Conservation (phyloP, 129 eudicot species). For the Pseudognaphalium luteoalbum region DNA sequence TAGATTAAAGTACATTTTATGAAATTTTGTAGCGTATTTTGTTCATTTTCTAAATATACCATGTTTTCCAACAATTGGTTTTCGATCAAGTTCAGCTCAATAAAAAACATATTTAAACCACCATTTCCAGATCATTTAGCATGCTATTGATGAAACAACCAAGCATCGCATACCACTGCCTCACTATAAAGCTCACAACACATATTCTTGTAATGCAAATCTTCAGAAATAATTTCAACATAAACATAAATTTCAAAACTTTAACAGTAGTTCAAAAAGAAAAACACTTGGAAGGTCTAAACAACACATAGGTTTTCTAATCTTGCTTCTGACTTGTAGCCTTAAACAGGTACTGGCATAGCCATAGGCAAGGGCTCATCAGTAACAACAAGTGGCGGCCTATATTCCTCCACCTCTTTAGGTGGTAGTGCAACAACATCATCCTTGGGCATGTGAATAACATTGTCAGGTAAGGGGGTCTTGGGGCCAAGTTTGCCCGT, state of each 20-base stretch:
- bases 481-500: slow-evolving; percentile 62
- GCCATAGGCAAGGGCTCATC: slow-evolving; percentile 39
- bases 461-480: slow-evolving; percentile 62
- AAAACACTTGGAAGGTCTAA: slow-evolving; percentile 12
- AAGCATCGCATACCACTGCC: not conserved
- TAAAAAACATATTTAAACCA: not conserved
- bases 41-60: not conserved
- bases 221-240: not conserved
- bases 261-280: slow-evolving; percentile 13
- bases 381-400: slow-evolving; percentile 33
- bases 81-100: not conserved
- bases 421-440: slow-evolving; percentile 33
- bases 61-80: not conserved
- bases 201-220: not conserved
- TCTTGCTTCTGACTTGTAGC: not conserved
- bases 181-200: not conserved
- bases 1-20: too few species aligned
- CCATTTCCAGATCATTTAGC: not conserved
- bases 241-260: slow-evolving; percentile 18
- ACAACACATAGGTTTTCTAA: not conserved
- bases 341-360: slow-evolving; percentile 23
- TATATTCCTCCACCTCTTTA: slow-evolving; percentile 40
- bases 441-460: slow-evolving; percentile 50
- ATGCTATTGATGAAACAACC: not conserved
- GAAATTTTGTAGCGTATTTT: too few species aligned